Conservation (phyloP, 1,139 yeast genomes). For the Candida smagusa region DNA sequence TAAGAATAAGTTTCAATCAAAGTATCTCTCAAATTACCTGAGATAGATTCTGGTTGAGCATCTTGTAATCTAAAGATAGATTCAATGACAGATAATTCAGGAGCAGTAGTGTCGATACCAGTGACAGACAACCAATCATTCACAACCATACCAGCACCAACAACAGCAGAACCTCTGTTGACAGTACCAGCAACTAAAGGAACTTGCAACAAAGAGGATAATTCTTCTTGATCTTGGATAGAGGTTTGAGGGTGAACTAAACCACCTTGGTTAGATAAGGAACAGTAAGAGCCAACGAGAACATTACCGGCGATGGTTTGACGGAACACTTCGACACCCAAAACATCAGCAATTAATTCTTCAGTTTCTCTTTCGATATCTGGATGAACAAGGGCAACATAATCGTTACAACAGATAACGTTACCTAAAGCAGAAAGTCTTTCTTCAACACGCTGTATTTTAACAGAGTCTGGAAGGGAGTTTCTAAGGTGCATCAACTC, state of each 20-base stretch:
- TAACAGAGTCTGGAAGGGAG: conserved; percentile 93
- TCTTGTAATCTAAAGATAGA: conserved; percentile 91
- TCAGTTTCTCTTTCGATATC: conserved; percentile 99
- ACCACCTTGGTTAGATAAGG: conserved; percentile 96
- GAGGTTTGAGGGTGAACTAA: conserved; percentile 97
- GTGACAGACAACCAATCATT: conserved; percentile 98
- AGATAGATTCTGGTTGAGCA: conserved; percentile 80
- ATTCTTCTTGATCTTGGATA: conserved; percentile 96
- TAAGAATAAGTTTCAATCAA: conserved; percentile 77
- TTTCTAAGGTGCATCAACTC: conserved; percentile 97
- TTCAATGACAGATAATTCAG: conserved; percentile 94
- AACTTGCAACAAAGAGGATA: conserved; percentile 90
- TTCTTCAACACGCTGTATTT: conserved; percentile 97
- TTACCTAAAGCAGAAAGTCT: conserved; percentile 95
- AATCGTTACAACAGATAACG: conserved; percentile 97
- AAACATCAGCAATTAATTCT: conserved; percentile 96
- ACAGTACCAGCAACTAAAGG: conserved; percentile 99
- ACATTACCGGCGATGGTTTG: conserved; percentile 99
- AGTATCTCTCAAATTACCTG: conserved; percentile 84
- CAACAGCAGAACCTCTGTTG: conserved; percentile 95
- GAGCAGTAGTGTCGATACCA: conserved; percentile 97
- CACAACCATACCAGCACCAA: conserved; percentile 98
- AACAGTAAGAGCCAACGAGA: conserved; percentile 92
- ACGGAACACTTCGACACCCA: conserved; percentile 98
- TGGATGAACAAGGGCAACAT: conserved; percentile 98